These are phyloP conservation scores for Paecilomyces variotii DNA, from an alignment of 2,329 filamentous ascomycete genomes.

Conservation along the genomic window DNA sequence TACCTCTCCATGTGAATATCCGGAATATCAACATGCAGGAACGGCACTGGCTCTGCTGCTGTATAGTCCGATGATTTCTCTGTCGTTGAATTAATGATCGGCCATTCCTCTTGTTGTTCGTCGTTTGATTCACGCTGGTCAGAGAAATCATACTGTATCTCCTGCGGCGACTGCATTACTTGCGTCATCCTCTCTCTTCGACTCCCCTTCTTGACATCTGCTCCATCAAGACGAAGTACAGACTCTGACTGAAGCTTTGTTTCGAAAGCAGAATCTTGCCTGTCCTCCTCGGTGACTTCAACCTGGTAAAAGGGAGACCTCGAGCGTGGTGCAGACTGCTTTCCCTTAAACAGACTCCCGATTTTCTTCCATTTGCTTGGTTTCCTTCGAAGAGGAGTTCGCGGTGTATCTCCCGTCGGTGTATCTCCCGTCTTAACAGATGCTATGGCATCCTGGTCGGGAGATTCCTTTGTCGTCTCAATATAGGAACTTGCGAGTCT, in stretches of 20 bases:
- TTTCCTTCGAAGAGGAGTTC: slow-evolving; percentile 20
- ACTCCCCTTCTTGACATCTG: neutral
- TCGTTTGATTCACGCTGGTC: slow-evolving; percentile 5
- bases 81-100: neutral
- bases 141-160: slow-evolving; percentile 8
- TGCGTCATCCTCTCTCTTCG: slow-evolving; percentile 1
- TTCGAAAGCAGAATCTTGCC: slow-evolving; percentile 14
- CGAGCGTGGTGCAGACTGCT: slow-evolving; percentile 15
- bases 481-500: slow-evolving; percentile 21
- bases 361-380: slow-evolving; percentile 42
- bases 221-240: neutral
- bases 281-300: slow-evolving; percentile 13
- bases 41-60: slow-evolving; percentile 13
- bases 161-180: slow-evolving; percentile 4
- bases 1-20: slow-evolving; percentile 76
- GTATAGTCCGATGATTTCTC: neutral
- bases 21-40: slow-evolving; percentile 74
- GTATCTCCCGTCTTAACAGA: neutral
- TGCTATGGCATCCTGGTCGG: neutral
- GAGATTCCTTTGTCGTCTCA: slow-evolving; percentile 8
- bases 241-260: neutral
- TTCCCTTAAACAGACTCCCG: slow-evolving; percentile 36
- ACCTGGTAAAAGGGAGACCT: slow-evolving; percentile 24
- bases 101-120: slow-evolving; percentile 3
- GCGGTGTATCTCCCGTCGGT: slow-evolving; percentile 1